Evolutionary conservation across 441 rosid genomes (phyloP).

Genomic region (Pelargonium myrrhifolium): DNA sequence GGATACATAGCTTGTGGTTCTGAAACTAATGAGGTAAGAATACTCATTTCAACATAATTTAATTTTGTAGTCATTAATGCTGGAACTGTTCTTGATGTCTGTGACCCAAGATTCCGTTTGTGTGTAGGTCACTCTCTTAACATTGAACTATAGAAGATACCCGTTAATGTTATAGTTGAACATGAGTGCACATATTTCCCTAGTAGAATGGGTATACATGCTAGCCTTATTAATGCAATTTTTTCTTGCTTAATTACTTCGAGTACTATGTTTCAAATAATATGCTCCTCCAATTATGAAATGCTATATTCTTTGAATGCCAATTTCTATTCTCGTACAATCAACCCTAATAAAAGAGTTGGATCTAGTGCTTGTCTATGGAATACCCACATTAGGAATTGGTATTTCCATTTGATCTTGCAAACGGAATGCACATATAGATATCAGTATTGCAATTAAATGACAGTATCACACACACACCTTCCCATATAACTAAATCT

Average conservation of each 20-base stretch:
- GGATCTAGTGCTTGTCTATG: background rate
- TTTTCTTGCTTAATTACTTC: background rate
- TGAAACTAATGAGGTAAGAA: conserved; percentile 89
- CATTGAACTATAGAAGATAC: background rate
- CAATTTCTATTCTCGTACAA: background rate
- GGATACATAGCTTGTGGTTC: conserved; percentile 96
- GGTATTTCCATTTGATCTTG: background rate
- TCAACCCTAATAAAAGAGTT: background rate
- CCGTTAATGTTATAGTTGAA: background rate
- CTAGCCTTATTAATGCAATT: background rate
- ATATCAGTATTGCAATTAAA: background rate
- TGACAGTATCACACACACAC: background rate
- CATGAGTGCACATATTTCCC: background rate
- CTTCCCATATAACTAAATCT: background rate
- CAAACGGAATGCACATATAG: background rate
- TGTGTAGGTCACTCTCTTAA: background rate
- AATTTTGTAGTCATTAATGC: background rate
- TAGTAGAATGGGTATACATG: background rate
- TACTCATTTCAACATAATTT: background rate
- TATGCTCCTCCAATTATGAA: background rate
- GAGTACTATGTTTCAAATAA: background rate
- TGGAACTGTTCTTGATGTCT: background rate
- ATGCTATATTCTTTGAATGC: background rate
- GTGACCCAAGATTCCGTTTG: background rate
- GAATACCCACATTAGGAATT: background rate